Percentiles rank a stretch among this genome's conserved stretches.
phyloP scores from a whole-genome alignment of 2,329 filamentous ascomycete species.

The Colletotrichum liaoningense region DNA sequence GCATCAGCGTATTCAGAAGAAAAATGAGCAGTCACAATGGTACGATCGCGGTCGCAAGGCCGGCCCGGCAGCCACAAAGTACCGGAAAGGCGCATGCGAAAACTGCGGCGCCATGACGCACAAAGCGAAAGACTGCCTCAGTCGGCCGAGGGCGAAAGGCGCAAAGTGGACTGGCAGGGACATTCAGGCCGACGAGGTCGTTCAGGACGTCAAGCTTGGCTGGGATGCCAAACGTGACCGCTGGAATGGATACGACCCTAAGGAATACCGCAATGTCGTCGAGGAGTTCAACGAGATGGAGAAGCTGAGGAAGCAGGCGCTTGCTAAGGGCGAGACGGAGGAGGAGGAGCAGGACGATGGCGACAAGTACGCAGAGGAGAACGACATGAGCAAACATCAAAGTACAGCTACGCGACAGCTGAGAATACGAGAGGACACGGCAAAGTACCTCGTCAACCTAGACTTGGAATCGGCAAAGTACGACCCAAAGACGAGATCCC shows the following conservation, averaged over 20 bases:
- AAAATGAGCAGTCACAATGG: conserved; percentile 84
- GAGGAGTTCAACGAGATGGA: conserved; percentile 91
- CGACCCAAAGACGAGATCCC: conserved; percentile 92
- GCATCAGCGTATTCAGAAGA: conserved; percentile 89
- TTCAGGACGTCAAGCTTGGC: conserved; percentile 87
- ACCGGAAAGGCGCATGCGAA: conserved; percentile 96
- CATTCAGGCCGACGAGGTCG: conserved; percentile 90
- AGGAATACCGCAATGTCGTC: conserved; percentile 87
- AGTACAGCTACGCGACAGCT: conserved; percentile 91
- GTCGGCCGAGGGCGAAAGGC: conserved; percentile 86
- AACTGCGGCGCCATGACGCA: conserved; percentile 98
- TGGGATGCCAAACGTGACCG: conserved; percentile 98
- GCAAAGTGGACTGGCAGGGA: conserved; percentile 93
- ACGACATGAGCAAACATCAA: conserved; percentile 95
- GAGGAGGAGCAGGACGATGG: conserved; percentile 67
- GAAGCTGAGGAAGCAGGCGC: conserved; percentile 70
- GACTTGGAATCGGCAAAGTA: conserved; percentile 98
- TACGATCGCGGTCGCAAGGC: conserved; percentile 89
- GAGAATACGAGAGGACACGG: conserved; percentile 93
- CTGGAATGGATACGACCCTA: conserved; percentile 97
- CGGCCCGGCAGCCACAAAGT: conserved; percentile 93
- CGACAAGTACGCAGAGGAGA: conserved; percentile 91
- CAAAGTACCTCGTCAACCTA: conserved; percentile 94
- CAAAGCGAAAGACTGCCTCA: conserved; percentile 93
- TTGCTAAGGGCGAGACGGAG: conserved; percentile 58